Evolutionary conservation across 2,329 filamentous ascomycete species (phyloP), one percentile per base, ranked within the genome.

Genomic region (Sporothrix globosa): DNA sequence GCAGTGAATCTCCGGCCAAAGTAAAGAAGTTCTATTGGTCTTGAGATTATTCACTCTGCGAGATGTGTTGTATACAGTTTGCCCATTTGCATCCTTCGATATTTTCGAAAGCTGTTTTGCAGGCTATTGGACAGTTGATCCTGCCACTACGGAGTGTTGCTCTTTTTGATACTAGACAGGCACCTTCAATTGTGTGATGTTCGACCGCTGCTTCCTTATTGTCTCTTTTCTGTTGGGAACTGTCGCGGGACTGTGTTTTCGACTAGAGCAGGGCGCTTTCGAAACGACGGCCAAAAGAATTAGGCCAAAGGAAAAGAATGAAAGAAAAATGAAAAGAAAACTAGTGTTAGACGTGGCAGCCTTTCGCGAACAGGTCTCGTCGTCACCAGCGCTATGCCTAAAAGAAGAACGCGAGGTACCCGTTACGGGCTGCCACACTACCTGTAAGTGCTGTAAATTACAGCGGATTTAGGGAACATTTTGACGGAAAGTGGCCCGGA

Each of bases 351-450:
- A 39, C 27, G 54, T 58, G 17, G 54, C 54, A 58, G 17, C 54
- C 54, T 21, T 30, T 27, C 52, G 52, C 21, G 39, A 39, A 9
- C 39, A 3, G 34, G 11, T n/a, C 39, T 60, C 24, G 7, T 14
- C 21, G 7, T 14, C 56, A 34, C 56, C 34, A n/a, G 34, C 56
- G 56, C 34, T 44, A 61, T 44, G 24, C 13, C 21, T 24, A 6
- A 63, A 63, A 21, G 58, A 39, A 27, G 39, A 46, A 17, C n/a
- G 21, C 39, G 39, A 19, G 44, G 3, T 34, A 44, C 34, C 34
- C 56, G 11, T 61, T 24, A 34, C n/a, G 56, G n/a, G n/a, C 44
- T 63, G 58, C 58, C 58, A 46, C 56, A 39, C n/a, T 61, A 14
- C 27, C 24, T 53, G 4, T 21, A 5, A 9, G 56, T 11, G 34